Evolutionary conservation across 495 filamentous ascomycete genomes (phyloP), one percentile per base, ranked within the genome.

Genomic region (Penicillium tannophilum): DNA sequence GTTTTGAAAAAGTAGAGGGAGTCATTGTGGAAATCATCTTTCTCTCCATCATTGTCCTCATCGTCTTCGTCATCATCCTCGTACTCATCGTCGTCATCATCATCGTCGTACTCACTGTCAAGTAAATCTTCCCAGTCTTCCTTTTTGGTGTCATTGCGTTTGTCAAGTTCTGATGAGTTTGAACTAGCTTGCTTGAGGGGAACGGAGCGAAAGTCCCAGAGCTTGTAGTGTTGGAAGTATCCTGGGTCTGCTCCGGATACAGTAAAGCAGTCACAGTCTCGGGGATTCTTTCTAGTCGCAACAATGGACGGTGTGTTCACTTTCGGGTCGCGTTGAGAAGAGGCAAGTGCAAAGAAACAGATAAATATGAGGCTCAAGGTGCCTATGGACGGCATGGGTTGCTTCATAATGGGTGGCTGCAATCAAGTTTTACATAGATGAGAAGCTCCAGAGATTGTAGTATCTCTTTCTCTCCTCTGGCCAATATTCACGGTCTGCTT

Each of bases 201-300:
- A 17, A 74, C 65, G 17, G 67, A 48, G 20, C 88, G 84, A 66
- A 86, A 91, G 73, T 91, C 88, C 74, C 81, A 87, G 69, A 90
- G 84, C 36, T 79, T 79, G 74, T 90, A 85, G 63, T 83, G 75
- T 20, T 76, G 78, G 68, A 88, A 90, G 73, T 84, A 88, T 9
- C 77, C 74, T 11, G 69, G 72, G 4, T 76, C 69, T 0, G 67
- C 62, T 4, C 73, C 75, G 0, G 75, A 72, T 30, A 76, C 69
- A 6, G 66, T 67, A 51, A 73, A 79, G 55, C 76, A 79, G 52
- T 77, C 73, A 53, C 76, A 79, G 23, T 63, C 59, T 9, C 6
- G 24, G 16, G 55, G 57, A 20, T 56, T 28, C 20, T 56, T 62
- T 23, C 57, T 66, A 41, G 42, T 48, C 19, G 51, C 51, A 11